Base-by-base conservation (phyloP, 176 grass and related monocot species). In the Carex littledalei region DNA sequence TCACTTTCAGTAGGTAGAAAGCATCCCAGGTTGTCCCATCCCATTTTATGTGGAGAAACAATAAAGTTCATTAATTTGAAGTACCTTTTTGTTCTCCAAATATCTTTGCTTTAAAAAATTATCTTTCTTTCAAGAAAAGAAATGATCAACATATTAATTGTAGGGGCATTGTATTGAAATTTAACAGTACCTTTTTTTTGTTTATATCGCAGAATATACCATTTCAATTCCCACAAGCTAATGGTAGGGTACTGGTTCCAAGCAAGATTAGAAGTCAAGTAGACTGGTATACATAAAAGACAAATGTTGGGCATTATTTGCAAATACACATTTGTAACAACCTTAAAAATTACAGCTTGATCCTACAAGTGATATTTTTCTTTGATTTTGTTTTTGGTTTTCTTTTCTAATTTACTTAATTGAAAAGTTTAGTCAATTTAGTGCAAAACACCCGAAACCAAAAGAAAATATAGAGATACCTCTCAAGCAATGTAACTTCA, bases 401-500 rank as follows among this genome's bases (percentile, higher is more conserved):
- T 43, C 16, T 68, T 69, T 57, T 22, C 45, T 69, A 18, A 29
- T 76, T 80, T 43, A 12, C 31, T 74, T 74, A 57, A 73, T 66
- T 43, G 20, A 52, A 12, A 84, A 14, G 13, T 0, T 56, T 16
- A 7, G 54, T 4, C 26, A 59, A 57, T 56, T 53, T 55, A 55
- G 43, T 58, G 37, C 22, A 41, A 94, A 75, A 26, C 45, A 75
- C 16, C 31, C 35, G 53, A 37, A 35, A 41, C 29, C 20, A 81
- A 58, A 39, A 81, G n/a, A 35, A 10, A 59, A 41, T 61, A 21
- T 61, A 63, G 21, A 64, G 20, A 49, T 52, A 83, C 96, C 96
- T 99, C 85, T 95, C 96, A 6, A 99, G 56, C 41, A 91, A 66
- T 82, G 89, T 91, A 84, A 94, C 22, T 78, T 99, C 93, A 63